Evolutionary conservation across 768 basidiomycete genomes (phyloP).

Genomic region (Tylopilus intermedius): DNA sequence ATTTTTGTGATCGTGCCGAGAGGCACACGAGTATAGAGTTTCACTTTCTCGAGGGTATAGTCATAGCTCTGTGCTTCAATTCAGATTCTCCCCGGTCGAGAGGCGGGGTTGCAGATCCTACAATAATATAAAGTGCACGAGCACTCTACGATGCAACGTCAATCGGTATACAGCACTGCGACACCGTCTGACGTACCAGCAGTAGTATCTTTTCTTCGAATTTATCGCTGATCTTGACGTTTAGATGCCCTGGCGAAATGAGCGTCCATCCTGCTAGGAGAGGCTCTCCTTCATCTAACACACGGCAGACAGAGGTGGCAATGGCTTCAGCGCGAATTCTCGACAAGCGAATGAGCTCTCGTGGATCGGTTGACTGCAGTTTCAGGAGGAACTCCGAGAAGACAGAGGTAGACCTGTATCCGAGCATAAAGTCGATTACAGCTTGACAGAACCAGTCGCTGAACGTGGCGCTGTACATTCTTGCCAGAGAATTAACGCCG

Average conservation of each 20-base stretch:
- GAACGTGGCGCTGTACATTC: conserved; percentile 85
- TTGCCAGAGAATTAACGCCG: conserved; percentile 89
- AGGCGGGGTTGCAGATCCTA: conserved; percentile 35
- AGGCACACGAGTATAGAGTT: conserved; percentile 84
- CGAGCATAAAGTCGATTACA: conserved; percentile 88
- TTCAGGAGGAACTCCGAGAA: conserved; percentile 92
- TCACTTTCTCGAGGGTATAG: conserved; percentile 88
- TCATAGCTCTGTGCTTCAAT: conserved; percentile 69
- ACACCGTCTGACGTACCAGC: conserved; percentile 51
- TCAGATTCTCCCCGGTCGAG: conserved; percentile 1
- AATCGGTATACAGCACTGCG: background rate
- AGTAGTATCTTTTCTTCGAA: conserved; percentile 94
- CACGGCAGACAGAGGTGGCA: conserved; percentile 76
- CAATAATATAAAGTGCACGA: conserved; percentile 71
- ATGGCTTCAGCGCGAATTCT: conserved; percentile 90
- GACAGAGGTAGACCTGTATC: conserved; percentile 78
- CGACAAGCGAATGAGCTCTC: conserved; percentile 81
- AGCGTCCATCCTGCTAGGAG: conserved; percentile 88
- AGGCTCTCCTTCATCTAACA: conserved; percentile 71
- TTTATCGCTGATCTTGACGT: conserved; percentile 64
- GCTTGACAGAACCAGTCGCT: conserved; percentile 97
- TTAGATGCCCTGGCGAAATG: conserved; percentile 75
- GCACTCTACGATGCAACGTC: conserved; percentile 24
- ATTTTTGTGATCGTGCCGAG: conserved; percentile 74
- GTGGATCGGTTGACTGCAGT: conserved; percentile 86